Percentiles rank a stretch among this genome's conserved stretches.
These are phyloP conservation scores for Salix koriyanagi DNA, from an alignment of 345 rosid species.

Conservation along the genomic window DNA sequence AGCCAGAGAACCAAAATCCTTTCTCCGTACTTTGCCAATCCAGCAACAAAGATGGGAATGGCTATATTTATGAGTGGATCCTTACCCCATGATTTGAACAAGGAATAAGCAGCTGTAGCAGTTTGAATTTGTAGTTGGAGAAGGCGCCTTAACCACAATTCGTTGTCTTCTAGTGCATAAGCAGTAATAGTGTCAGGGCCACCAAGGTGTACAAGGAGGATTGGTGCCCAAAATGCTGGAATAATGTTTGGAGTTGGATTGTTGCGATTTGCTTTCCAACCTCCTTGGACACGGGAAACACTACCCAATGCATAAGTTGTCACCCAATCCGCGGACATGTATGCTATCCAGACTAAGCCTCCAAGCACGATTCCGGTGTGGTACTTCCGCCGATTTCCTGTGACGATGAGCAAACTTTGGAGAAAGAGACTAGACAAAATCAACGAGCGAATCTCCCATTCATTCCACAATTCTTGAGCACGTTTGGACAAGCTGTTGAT, in stretches of 20 bases:
- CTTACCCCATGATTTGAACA: constrained; percentile 11
- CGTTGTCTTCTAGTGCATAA: constrained; percentile 23
- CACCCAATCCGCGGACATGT: background rate
- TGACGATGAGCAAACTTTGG: background rate
- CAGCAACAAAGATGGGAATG: constrained; percentile 15
- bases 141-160: constrained; percentile 15
- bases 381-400: background rate
- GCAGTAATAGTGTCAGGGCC: constrained; percentile 24
- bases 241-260: too few relatives aligned
- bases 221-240: constrained; percentile 16
- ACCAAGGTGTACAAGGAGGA: constrained; percentile 22
- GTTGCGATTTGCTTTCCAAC: background rate
- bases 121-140: constrained; percentile 10
- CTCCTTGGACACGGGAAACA: background rate
- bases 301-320: background rate
- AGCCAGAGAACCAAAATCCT: constrained; percentile 15
- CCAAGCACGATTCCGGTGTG: background rate
- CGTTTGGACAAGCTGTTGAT: too few relatives aligned
- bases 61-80: constrained; percentile 9
- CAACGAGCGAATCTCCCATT: background rate
- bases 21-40: constrained; percentile 9
- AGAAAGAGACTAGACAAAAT: background rate
- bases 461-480: background rate
- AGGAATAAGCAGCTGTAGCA: background rate
- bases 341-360: background rate